Conservation (phyloP, 2,329 filamentous ascomycete genomes). For the Trichoderma sp. region DNA sequence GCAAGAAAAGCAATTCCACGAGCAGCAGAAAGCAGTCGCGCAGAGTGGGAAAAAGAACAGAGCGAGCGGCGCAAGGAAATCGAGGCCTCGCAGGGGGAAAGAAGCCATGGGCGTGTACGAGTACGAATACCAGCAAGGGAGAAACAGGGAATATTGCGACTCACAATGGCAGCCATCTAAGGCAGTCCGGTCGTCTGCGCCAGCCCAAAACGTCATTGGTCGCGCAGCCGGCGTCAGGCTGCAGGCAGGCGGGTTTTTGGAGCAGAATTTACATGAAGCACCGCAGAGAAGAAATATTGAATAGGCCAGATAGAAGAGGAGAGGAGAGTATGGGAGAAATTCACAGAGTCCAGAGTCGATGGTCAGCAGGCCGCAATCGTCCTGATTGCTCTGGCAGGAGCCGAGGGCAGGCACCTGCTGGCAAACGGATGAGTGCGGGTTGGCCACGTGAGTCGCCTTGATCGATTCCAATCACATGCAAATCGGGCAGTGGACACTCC, state of each 20-base stretch:
- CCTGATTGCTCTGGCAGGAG: not conserved
- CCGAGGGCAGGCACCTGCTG: constrained; percentile 7
- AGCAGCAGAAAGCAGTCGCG: not conserved
- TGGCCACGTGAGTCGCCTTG: constrained; percentile 14
- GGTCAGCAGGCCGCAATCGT: constrained; percentile 14
- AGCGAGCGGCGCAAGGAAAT: not conserved
- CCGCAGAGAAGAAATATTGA: not conserved
- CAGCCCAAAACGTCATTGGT: constrained; percentile 32
- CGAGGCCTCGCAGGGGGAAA: not conserved
- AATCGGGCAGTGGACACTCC: not conserved
- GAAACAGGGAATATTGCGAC: constrained; percentile 20
- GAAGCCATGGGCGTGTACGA: too few relatives aligned
- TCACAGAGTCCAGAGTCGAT: not conserved
- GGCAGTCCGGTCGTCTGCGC: constrained; percentile 25
- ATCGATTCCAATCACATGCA: constrained; percentile 14
- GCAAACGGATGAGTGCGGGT: constrained; percentile 1
- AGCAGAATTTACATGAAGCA: not conserved
- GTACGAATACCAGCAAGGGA: not conserved
- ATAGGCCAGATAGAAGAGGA: not conserved
- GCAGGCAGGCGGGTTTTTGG: not conserved
- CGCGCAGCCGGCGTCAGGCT: constrained; percentile 7
- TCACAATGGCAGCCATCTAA: constrained; percentile 38
- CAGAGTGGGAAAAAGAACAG: not conserved
- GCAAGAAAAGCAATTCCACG: not conserved
- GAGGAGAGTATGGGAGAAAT: not conserved